Conservation (phyloP, 768 basidiomycete species). For the Serendipita sp. region DNA sequence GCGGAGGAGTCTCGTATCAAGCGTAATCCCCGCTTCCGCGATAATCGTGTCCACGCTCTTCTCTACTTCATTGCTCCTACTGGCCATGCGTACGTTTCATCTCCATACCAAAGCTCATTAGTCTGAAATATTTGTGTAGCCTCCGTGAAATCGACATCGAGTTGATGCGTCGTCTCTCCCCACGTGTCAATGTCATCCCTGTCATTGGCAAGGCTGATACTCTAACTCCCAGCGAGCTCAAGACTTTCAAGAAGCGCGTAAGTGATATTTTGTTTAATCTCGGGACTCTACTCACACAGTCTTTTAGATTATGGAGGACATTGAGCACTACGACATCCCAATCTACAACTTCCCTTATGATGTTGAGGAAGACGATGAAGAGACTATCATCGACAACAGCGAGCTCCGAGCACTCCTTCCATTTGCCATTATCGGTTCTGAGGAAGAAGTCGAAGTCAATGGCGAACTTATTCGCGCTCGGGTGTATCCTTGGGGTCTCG, state of each 20-base stretch:
- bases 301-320: conserved; percentile 92
- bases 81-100: conserved; percentile 70
- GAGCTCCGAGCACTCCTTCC: conserved; percentile 91
- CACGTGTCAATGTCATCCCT: conserved; percentile 96
- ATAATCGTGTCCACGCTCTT: conserved; percentile 91
- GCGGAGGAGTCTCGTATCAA: conserved; percentile 98
- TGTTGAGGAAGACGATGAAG: conserved; percentile 97
- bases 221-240: conserved; percentile 81
- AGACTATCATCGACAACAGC: conserved; percentile 93
- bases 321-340: conserved; percentile 94
- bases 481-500: conserved; percentile 97
- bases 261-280: conserved; percentile 22
- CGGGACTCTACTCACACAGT: conserved; percentile 24
- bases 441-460: conserved; percentile 88
- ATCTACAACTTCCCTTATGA: conserved; percentile 99
- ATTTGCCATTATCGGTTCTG: conserved; percentile 93
- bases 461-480: conserved; percentile 84
- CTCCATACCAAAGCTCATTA: not conserved
- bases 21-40: conserved; percentile 97
- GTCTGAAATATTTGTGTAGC: conserved; percentile 13
- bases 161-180: conserved; percentile 93
- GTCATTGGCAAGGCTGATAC: conserved; percentile 91
- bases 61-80: conserved; percentile 98
- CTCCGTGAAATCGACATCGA: conserved; percentile 98
- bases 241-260: conserved; percentile 91